Percentiles rank a stretch among this genome's conserved stretches.
Evolutionary conservation across 768 basidiomycete genomes (phyloP).

Genomic region (Tulasnella sp.): DNA sequence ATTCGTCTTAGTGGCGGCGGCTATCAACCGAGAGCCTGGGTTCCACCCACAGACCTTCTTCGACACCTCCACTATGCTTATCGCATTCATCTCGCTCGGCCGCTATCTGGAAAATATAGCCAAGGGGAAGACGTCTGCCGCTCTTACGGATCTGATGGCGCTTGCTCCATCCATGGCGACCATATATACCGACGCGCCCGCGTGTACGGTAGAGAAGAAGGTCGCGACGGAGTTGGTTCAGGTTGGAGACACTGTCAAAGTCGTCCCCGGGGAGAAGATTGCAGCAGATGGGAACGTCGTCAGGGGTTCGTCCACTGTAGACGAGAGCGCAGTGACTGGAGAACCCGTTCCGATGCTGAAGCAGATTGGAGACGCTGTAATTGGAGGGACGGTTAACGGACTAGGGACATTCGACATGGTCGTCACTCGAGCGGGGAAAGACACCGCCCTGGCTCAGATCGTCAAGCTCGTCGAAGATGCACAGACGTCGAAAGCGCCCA

Average conservation of each 20-base stretch:
- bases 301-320: constrained; percentile 74
- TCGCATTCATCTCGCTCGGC: constrained; percentile 93
- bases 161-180: constrained; percentile 92
- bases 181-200: constrained; percentile 79
- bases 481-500: constrained; percentile 95
- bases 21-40: constrained; percentile 49
- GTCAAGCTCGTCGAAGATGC: constrained; percentile 96
- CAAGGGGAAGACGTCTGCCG: constrained; percentile 93
- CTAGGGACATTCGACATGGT: constrained; percentile 95
- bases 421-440: constrained; percentile 89
- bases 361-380: constrained; percentile 70
- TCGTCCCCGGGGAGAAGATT: constrained; percentile 93
- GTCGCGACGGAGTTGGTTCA: constrained; percentile 92
- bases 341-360: constrained; percentile 86
- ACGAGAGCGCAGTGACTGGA: constrained; percentile 95
- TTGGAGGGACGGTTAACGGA: constrained; percentile 95
- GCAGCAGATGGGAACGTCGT: constrained; percentile 91
- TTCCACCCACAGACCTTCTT: constrained; percentile 86
- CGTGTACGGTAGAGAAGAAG: constrained; percentile 74
- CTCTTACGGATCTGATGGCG: constrained; percentile 91
- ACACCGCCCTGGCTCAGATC: constrained; percentile 93
- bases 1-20: constrained; percentile 51
- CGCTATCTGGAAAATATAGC: constrained; percentile 93
- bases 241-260: constrained; percentile 83
- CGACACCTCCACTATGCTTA: constrained; percentile 97